phyloP scores from a whole-genome alignment of 306 rosid genomes.

The Pyrus communis region DNA sequence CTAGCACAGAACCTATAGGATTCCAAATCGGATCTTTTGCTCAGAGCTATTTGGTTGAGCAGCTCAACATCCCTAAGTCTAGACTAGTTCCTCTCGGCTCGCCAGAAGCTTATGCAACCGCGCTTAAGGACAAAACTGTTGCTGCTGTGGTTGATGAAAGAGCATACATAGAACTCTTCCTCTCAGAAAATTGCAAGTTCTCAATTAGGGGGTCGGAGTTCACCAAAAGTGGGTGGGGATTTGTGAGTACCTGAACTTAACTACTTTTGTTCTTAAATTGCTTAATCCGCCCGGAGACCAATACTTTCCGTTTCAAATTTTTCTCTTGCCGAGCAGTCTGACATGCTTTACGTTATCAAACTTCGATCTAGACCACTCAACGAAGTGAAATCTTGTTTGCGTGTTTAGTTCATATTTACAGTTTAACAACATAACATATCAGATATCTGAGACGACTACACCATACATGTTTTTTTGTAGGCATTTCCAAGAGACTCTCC shows the following conservation, averaged over 20 bases:
- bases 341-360: neutral
- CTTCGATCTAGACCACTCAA: neutral
- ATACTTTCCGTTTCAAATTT: neutral
- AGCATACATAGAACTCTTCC: constrained; percentile 45
- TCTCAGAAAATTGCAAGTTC: constrained; percentile 34
- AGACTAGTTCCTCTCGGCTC: constrained; percentile 54
- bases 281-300: too few species aligned
- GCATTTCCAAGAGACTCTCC: constrained; percentile 51
- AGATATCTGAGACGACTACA: neutral
- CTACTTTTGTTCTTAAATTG: neutral
- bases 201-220: constrained; percentile 31
- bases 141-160: constrained; percentile 44
- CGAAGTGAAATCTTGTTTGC: neutral
- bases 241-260: constrained; percentile 31
- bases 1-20: constrained; percentile 32
- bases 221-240: constrained; percentile 56
- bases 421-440: neutral
- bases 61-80: constrained; percentile 32
- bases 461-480: neutral
- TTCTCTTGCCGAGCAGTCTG: neutral
- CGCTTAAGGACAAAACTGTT: constrained; percentile 35
- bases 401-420: neutral
- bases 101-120: constrained; percentile 37
- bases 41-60: constrained; percentile 29
- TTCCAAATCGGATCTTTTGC: constrained; percentile 51